Conservation (phyloP, 2,329 filamentous ascomycete genomes). For the Myriosclerotinia duriaeana region DNA sequence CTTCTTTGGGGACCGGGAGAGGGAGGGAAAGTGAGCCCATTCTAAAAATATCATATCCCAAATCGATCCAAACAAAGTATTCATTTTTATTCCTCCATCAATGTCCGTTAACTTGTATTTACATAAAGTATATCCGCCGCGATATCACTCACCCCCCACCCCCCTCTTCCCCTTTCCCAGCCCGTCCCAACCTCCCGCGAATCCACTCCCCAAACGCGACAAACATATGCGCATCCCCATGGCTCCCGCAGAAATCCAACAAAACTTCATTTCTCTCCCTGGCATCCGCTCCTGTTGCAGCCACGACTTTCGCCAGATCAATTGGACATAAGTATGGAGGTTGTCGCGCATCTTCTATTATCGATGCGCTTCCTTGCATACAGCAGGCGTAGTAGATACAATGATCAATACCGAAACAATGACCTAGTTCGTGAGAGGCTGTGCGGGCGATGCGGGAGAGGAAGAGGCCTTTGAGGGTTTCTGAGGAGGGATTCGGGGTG, state of each 20-base stretch:
- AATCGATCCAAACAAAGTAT: too few relatives aligned
- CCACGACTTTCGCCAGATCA: conserved; percentile 55
- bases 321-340: conserved; percentile 63
- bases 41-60: too few relatives aligned
- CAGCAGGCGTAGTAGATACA: conserved; percentile 64
- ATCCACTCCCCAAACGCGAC: conserved; percentile 49
- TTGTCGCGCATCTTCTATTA: conserved; percentile 60
- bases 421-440: conserved; percentile 63
- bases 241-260: conserved; percentile 45
- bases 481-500: conserved; percentile 27
- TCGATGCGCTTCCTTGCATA: conserved; percentile 60
- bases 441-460: conserved; percentile 58
- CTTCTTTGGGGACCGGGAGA: too few relatives aligned
- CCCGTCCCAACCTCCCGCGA: conserved; percentile 33
- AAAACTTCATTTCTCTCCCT: conserved; percentile 46
- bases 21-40: too few relatives aligned
- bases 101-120: too few relatives aligned
- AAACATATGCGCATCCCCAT: conserved; percentile 48
- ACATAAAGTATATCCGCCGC: too few relatives aligned
- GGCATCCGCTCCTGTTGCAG: conserved; percentile 37
- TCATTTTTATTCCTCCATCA: too few relatives aligned
- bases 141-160: neutral
- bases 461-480: conserved; percentile 50
- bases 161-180: neutral
- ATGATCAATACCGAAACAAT: conserved; percentile 66